Conservation (phyloP, 148 eudicot species). For the Talinum fruticosum region DNA sequence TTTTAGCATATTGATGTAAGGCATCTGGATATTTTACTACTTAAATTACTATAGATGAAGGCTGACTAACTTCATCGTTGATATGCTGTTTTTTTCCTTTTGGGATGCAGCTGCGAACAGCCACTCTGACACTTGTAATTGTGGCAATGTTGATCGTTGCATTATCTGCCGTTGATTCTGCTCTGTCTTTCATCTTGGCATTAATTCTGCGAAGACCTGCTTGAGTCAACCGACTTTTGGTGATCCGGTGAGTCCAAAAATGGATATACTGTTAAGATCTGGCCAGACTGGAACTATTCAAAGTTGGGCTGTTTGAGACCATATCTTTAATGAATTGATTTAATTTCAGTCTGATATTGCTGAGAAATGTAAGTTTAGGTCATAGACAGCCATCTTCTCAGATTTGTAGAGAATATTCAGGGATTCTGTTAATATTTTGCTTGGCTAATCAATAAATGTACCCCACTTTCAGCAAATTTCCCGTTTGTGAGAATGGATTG, state of each 20-base stretch:
- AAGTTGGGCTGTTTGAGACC: background rate
- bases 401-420: background rate
- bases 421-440: background rate
- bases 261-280: background rate
- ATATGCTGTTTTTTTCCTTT: background rate
- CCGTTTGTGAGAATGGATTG: too few relatives aligned
- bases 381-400: background rate
- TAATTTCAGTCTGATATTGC: background rate
- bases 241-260: background rate
- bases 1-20: too few relatives aligned
- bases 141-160: conserved; percentile 74
- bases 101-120: conserved; percentile 67
- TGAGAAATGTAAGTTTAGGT: background rate
- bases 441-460: background rate
- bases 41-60: background rate
- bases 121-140: conserved; percentile 66
- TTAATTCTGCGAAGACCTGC: conserved; percentile 43
- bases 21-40: too few relatives aligned
- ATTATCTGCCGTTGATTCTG: conserved; percentile 69
- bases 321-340: background rate
- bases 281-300: background rate
- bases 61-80: background rate
- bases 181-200: conserved; percentile 56
- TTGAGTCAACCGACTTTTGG: background rate
- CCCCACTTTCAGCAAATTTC: too few relatives aligned